Evolutionary conservation across 805 yeast genomes (phyloP).

Genomic region (Wickerhamiella musiphila): DNA sequence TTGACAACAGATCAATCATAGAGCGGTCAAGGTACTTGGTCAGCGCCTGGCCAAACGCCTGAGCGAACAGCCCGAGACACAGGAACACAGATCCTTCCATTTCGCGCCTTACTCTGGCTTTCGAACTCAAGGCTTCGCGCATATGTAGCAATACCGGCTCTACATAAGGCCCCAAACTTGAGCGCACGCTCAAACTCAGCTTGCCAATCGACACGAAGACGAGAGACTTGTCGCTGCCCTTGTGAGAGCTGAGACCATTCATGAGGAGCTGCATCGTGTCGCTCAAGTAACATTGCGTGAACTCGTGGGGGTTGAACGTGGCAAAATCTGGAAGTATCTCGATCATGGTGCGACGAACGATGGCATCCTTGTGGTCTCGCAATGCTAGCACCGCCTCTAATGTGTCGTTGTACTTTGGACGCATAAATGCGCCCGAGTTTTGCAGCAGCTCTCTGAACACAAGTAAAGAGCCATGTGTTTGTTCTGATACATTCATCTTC

Average conservation of each 20-base stretch:
- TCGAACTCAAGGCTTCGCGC: constrained; percentile 56
- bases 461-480: constrained; percentile 73
- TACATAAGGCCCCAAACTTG: constrained; percentile 71
- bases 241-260: constrained; percentile 44
- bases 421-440: constrained; percentile 55
- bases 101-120: constrained; percentile 43
- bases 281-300: constrained; percentile 68
- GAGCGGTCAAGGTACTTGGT: constrained; percentile 78
- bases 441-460: constrained; percentile 64
- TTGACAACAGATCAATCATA: constrained; percentile 57
- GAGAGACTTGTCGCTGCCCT: constrained; percentile 56
- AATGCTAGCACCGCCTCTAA: constrained; percentile 56
- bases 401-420: constrained; percentile 54
- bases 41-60: constrained; percentile 82
- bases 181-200: constrained; percentile 58
- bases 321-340: constrained; percentile 72
- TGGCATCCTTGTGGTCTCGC: constrained; percentile 58
- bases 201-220: constrained; percentile 72
- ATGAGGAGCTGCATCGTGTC: constrained; percentile 61
- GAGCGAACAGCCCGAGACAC: constrained; percentile 72
- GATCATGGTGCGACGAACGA: constrained; percentile 72
- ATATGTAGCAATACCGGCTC: constrained; percentile 76
- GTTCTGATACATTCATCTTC: constrained; percentile 32
- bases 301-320: constrained; percentile 51
- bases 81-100: constrained; percentile 75